Evolutionary conservation across 2,329 filamentous ascomycete species (phyloP).

Genomic region (Thielaviopsis populi): DNA sequence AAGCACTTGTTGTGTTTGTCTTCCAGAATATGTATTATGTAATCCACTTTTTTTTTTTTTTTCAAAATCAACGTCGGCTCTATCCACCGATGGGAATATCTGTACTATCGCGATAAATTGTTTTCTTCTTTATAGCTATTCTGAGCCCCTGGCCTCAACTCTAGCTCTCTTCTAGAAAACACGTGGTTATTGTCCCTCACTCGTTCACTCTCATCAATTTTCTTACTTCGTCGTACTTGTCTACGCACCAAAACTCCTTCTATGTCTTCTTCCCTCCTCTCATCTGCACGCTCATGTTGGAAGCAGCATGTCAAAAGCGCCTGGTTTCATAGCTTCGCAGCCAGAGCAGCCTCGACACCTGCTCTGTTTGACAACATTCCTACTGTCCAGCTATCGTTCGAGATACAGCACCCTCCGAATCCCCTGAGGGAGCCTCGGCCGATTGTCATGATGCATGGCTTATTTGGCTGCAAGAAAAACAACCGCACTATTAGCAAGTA

Average conservation of each 20-base stretch:
- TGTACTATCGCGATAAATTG: too few species aligned
- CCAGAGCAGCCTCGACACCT: not conserved
- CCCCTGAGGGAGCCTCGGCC: constrained; percentile 33
- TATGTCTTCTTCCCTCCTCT: constrained; percentile 9
- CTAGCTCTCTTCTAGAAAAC: not conserved
- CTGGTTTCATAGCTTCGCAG: constrained; percentile 8
- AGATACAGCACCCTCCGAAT: constrained; percentile 46
- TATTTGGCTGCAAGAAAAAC: constrained; percentile 93
- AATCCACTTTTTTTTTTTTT: not conserved
- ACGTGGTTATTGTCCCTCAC: not conserved
- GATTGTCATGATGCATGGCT: constrained; percentile 78
- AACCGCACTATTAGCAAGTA: constrained; percentile 91
- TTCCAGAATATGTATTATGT: not conserved
- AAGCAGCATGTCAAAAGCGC: constrained; percentile 3
- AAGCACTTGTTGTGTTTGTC: too few species aligned
- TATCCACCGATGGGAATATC: not conserved
- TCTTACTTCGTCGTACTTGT: not conserved
- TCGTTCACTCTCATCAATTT: not conserved
- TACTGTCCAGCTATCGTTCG: constrained; percentile 40
- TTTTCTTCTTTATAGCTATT: not conserved
- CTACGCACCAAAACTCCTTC: not conserved
- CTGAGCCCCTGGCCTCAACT: too few species aligned
- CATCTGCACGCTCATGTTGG: not conserved
- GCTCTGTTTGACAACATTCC: constrained; percentile 8
- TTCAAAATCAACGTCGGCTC: not conserved